Evolutionary conservation across 345 rosid species (phyloP), one percentile per base, ranked within the genome.

Genomic region (Camelina neglecta): DNA sequence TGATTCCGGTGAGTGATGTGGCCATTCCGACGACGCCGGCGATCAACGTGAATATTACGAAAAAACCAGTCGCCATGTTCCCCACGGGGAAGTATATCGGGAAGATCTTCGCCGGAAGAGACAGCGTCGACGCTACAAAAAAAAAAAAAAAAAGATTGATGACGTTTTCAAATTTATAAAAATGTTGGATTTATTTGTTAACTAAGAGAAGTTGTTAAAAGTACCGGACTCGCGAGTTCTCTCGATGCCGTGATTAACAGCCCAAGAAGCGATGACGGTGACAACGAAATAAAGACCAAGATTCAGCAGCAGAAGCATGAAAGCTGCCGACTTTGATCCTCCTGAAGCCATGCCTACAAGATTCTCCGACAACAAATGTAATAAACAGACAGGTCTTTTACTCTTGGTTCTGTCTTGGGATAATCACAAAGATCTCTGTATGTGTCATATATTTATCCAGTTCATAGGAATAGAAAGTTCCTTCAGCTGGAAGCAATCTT

Each of bases 31-130:
- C 91, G 8, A 90, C 81, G 4, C 95, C 97, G 2, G 91, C 90
- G 55, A 94, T 81, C 56, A 92, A 89, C 26, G 93, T 80, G 78
- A 90, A 86, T 11, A 90, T 73, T 58, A 94, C 68, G 67, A 94
- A 86, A 74, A 75, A 71, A 16, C 95, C 98, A 4, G 96, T 92
- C 4, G 95, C 97, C 95, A 85, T 81, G 79, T 92, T 94, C 3
- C 98, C 98, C 50, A 88, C 71, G 2, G 98, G 98, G 47, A 88
- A 90, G 66, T 24, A 92, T 75, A 94, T 84, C 1, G 98, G 97
- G 67, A 92, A 94, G 67, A 94, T 88, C 5, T 72, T 87, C 36
- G 90, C 95, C 1, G 98, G 97, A 57, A 75, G 77, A 18, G 89
- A 70, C 56, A 91, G 67, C 56, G 82, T 85, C 54, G 98, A 82